A percentile compares a stretch with the other conserved stretches of the same genome.
Conservation (phyloP, 176 grass and related monocot species). For the Cocos nucifera region DNA sequence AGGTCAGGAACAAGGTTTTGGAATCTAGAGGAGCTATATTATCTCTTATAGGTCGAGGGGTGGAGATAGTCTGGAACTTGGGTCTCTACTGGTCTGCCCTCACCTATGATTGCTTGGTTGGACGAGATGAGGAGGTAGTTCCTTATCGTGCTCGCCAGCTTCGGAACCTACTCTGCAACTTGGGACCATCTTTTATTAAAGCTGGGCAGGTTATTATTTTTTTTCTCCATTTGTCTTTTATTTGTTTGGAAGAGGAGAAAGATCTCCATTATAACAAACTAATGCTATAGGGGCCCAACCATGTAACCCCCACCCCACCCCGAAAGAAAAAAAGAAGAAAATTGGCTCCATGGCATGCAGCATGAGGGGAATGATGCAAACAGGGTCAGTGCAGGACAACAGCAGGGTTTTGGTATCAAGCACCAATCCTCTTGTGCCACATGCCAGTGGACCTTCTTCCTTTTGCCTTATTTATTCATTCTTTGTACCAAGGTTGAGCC, state of each 20-base stretch:
- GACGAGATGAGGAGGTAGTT: constrained; percentile 87
- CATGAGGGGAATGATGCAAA: too few species aligned
- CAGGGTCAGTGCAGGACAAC: too few species aligned
- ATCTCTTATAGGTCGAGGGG: constrained; percentile 71
- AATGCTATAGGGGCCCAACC: too few species aligned
- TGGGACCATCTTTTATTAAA: constrained; percentile 98
- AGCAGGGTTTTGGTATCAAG: too few species aligned
- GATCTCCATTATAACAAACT: too few species aligned
- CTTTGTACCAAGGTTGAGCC: too few species aligned
- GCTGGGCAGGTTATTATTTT: constrained; percentile 69
- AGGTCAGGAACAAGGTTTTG: constrained; percentile 91
- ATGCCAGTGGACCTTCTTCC: too few species aligned
- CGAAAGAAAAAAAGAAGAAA: too few species aligned
- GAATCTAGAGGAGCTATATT: constrained; percentile 79
- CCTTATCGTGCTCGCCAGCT: constrained; percentile 89
- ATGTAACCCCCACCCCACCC: too few species aligned
- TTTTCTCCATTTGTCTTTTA: background rate
- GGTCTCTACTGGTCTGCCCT: constrained; percentile 93
- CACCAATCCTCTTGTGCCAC: too few species aligned
- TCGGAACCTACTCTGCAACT: constrained; percentile 84
- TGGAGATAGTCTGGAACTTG: constrained; percentile 86
- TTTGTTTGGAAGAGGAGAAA: background rate
- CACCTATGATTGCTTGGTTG: constrained; percentile 75
- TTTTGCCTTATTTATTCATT: too few species aligned
- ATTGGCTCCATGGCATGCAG: too few species aligned